Evolutionary conservation across 495 filamentous ascomycete species (phyloP).

Genomic region (Parmelia sp.): DNA sequence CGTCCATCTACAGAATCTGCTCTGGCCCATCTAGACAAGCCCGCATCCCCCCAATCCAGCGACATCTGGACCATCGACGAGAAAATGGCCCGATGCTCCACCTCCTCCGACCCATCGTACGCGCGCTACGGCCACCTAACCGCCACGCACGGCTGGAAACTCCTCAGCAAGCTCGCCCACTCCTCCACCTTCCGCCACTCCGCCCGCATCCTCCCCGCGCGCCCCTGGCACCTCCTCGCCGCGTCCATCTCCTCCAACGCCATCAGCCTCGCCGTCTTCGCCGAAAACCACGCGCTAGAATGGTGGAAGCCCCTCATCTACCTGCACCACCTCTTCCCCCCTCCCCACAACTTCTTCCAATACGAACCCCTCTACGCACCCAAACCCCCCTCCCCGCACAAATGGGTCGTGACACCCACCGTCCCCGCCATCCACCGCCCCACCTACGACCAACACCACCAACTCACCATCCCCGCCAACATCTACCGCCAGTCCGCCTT

Average conservation of each 20-base stretch:
- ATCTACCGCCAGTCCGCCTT: background rate
- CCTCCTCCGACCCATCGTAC: background rate
- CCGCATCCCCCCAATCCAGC: background rate
- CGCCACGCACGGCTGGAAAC: background rate
- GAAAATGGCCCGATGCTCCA: background rate
- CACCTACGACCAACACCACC: background rate
- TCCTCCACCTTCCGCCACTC: background rate
- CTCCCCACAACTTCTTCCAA: background rate
- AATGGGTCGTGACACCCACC: background rate
- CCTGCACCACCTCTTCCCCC: background rate
- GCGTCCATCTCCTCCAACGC: background rate
- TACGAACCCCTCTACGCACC: background rate
- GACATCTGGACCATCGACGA: background rate
- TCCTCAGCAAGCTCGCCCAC: background rate
- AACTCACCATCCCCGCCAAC: background rate
- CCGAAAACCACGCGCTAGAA: background rate
- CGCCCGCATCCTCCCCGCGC: background rate
- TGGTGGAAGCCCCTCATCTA: background rate
- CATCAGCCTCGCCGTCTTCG: background rate
- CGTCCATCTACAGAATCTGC: background rate
- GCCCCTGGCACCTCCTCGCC: background rate
- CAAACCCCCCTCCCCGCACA: background rate
- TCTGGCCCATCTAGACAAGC: background rate
- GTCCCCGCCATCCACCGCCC: background rate
- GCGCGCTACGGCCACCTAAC: background rate